Conservation (phyloP, 257 asterid genomes). For the Mitragyna speciosa region DNA sequence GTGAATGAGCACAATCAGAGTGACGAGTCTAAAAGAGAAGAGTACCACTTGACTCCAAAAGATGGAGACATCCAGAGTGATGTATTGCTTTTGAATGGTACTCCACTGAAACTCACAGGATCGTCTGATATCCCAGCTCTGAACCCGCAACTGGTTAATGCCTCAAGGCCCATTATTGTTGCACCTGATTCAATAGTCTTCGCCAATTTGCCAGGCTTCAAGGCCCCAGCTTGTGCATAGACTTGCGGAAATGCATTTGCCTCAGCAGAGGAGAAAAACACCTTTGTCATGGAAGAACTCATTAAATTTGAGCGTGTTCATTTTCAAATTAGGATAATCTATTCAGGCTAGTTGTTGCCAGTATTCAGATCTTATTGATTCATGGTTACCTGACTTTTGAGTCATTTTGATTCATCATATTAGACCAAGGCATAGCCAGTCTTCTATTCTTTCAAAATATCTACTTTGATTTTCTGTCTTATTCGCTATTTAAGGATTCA, state of each 20-base stretch:
- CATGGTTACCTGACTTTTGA: neutral
- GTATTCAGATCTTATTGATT: neutral
- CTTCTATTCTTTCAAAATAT: neutral
- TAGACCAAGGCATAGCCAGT: neutral
- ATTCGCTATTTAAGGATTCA: too few relatives aligned
- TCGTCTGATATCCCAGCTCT: conserved; percentile 53
- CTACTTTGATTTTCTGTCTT: too few relatives aligned
- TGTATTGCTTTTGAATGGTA: conserved; percentile 59
- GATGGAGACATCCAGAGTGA: conserved; percentile 67
- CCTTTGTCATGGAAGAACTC: neutral
- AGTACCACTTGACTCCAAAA: conserved; percentile 73
- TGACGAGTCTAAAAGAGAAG: conserved; percentile 42
- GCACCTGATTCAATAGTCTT: conserved; percentile 64
- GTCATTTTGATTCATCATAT: neutral
- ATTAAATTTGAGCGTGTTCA: neutral
- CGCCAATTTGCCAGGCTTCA: conserved; percentile 51
- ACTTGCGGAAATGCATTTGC: neutral
- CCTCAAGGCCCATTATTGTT: conserved; percentile 39
- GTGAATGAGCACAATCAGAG: conserved; percentile 30
- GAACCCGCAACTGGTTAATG: conserved; percentile 49
- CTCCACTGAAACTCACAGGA: conserved; percentile 59
- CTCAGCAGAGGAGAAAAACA: neutral
- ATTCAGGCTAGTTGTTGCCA: neutral
- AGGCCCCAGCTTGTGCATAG: conserved; percentile 71
- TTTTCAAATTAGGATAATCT: neutral